Evolutionary conservation across 2,329 filamentous ascomycete genomes (phyloP).

Genomic region (Piedraia hortae): DNA sequence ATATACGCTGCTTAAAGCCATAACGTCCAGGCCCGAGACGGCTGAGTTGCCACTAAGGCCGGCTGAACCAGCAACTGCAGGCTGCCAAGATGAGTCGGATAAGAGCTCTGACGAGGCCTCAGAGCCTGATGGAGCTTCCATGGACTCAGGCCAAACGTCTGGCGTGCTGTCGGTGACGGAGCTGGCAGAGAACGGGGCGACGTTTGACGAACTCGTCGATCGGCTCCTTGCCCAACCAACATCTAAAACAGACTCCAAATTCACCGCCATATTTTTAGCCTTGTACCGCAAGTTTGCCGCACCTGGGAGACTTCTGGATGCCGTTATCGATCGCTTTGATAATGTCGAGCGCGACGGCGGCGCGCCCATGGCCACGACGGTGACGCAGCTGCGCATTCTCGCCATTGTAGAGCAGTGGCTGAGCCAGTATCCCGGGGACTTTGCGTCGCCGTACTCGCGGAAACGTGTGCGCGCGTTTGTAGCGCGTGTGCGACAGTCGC

Average conservation of each 20-base stretch:
- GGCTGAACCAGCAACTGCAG: too few species aligned
- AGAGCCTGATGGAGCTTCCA: constrained; percentile 3
- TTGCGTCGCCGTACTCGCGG: constrained; percentile 50
- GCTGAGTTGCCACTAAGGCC: not conserved
- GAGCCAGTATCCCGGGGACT: constrained; percentile 70
- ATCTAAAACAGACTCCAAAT: constrained; percentile 71
- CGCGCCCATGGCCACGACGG: constrained; percentile 47
- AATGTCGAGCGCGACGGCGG: constrained; percentile 33
- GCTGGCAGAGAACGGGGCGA: constrained; percentile 27
- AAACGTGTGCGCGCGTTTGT: constrained; percentile 51
- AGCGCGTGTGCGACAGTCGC: constrained; percentile 40
- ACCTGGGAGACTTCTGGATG: constrained; percentile 47
- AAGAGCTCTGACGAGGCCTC: constrained; percentile 3
- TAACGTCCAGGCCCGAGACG: constrained; percentile 38
- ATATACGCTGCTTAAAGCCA: constrained; percentile 44
- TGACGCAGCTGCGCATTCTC: constrained; percentile 58
- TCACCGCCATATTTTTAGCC: constrained; percentile 66
- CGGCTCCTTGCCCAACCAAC: constrained; percentile 59
- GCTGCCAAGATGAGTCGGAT: too few species aligned
- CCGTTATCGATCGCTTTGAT: constrained; percentile 53
- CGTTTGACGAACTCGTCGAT: constrained; percentile 36
- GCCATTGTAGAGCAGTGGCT: constrained; percentile 76
- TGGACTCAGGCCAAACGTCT: too few species aligned
- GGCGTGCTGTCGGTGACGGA: constrained; percentile 6
- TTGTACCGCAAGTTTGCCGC: constrained; percentile 83